Conservation (phyloP, 768 basidiomycete genomes). For the Boletus barrowsii region DNA sequence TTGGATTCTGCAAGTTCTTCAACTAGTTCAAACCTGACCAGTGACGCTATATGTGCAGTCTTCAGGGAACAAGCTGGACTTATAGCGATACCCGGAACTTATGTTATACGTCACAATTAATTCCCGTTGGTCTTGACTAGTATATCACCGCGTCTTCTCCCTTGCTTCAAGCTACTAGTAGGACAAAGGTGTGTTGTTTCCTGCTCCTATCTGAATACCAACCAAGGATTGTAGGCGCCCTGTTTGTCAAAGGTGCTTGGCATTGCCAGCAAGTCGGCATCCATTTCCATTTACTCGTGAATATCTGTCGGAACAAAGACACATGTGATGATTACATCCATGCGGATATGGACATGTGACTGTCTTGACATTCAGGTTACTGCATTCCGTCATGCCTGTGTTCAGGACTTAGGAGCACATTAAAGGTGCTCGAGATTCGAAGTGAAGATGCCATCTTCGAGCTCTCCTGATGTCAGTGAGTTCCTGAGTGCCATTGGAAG, state of each 20-base stretch:
- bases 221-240: neutral
- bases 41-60: constrained; percentile 15
- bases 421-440: too few species aligned
- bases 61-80: constrained; percentile 30
- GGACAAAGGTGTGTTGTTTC: constrained; percentile 2
- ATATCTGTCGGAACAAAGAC: neutral
- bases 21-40: constrained; percentile 14
- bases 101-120: too few species aligned
- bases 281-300: neutral
- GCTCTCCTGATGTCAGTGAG: too few species aligned
- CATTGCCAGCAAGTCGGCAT: constrained; percentile 37
- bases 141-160: too few species aligned
- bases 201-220: neutral
- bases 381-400: too few species aligned
- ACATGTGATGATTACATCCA: neutral
- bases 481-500: neutral
- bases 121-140: too few species aligned
- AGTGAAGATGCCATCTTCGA: too few species aligned
- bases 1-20: constrained; percentile 6
- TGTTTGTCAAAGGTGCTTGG: constrained; percentile 17
- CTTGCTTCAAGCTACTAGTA: neutral
- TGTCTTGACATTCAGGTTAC: too few species aligned
- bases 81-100: constrained; percentile 15
- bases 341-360: neutral
- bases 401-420: too few species aligned